Base-by-base conservation (phyloP, 306 rosid species). In the Quercus gilva region DNA sequence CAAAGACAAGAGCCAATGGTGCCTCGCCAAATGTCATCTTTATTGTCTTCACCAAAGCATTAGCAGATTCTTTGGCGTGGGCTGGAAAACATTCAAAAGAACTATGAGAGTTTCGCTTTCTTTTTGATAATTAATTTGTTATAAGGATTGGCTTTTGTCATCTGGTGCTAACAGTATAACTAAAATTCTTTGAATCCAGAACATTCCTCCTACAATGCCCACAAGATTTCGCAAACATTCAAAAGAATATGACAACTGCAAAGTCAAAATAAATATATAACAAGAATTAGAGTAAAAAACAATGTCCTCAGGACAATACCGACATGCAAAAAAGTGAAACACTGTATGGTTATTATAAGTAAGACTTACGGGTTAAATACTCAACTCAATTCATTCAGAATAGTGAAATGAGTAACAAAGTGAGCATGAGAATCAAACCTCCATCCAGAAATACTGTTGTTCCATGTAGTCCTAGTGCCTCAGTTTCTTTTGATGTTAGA, bases 21-120 rank as follows among this genome's bases (percentile, higher is more conserved):
- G 85, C 89, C 76, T 76, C 74, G 26, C 96, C 94, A 83, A 85
- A 92, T 60, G 86, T 78, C 94, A 84, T 87, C 83, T 65, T 79
- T 69, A 95, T 71, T 28, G 93, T 89, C 67, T 88, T 85, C 86
- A 89, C 72, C 80, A 88, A 81, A 21, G 98, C 99, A 77, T 84
- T 89, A 18, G 97, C 98, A 73, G 98, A 95, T 64, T 92, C 98
- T 74, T 89, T 91, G 83, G 98, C 92, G 80, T 92, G 99, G 20
- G 96, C 98, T 92, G 84, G 55, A 85, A 79, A 57, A 84, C 45
- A 20, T 20, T 81, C 28, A 49, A 15, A 45, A 71, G 59, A 80
- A 72, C 55, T 31, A 55, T 69, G 72, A 79, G 59, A 74, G 18
- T 80, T 73, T 56, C 25, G 69, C 61, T 17, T 73, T 29, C 23